phyloP scores from a whole-genome alignment of 495 filamentous ascomycete species.

The Penicillium fimorum region DNA sequence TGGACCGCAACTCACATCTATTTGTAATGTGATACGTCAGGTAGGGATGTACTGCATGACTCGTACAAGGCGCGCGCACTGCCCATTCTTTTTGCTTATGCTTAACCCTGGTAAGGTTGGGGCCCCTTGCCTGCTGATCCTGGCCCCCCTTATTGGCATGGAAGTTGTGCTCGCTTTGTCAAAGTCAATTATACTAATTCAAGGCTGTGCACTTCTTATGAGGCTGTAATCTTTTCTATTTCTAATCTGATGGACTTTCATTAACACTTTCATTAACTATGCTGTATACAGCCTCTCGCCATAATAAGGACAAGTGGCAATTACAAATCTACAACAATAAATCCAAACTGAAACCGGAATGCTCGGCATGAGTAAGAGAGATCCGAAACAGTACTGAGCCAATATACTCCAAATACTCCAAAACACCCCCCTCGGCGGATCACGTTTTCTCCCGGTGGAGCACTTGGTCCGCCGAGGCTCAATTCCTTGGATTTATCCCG shows the following conservation, averaged over 20 bases:
- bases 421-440: conserved; percentile 17
- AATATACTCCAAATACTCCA: background rate
- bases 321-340: background rate
- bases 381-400: conserved; percentile 16
- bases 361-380: conserved; percentile 22
- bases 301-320: background rate
- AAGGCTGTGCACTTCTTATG: conserved; percentile 17
- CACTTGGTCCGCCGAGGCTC: conserved; percentile 2
- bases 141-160: conserved; percentile 25
- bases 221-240: conserved; percentile 8
- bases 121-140: conserved; percentile 30
- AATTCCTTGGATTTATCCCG: background rate
- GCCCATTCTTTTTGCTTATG: conserved; percentile 39
- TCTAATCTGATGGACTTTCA: background rate
- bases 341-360: conserved; percentile 3
- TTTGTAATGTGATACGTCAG: conserved; percentile 27
- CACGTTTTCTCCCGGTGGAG: conserved; percentile 26
- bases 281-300: background rate
- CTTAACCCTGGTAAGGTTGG: conserved; percentile 51
- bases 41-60: conserved; percentile 26
- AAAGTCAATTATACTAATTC: conserved; percentile 27
- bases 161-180: conserved; percentile 12
- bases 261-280: background rate
- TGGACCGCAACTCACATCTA: conserved; percentile 3
- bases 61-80: conserved; percentile 26